Conservation (phyloP, 2,329 filamentous ascomycete species). For the Colletotrichum scovillei region DNA sequence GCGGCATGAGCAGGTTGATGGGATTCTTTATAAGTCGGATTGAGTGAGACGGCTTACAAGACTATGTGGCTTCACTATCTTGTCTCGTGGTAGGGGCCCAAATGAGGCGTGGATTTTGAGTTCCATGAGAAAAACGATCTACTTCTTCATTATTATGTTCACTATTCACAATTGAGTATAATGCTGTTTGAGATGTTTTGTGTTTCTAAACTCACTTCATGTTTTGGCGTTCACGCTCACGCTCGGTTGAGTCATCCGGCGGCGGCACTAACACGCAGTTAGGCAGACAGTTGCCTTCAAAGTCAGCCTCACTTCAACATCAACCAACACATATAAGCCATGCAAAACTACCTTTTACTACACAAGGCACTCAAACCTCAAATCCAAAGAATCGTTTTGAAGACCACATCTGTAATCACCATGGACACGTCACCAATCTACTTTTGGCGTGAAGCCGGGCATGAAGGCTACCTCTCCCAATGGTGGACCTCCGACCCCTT, state of each 20-base stretch:
- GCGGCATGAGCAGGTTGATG: constrained; percentile 25
- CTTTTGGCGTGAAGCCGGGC: constrained; percentile 61
- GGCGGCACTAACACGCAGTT: not conserved
- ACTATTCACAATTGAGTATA: not conserved
- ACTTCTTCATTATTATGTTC: not conserved
- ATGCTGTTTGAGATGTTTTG: not conserved
- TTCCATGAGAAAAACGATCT: not conserved
- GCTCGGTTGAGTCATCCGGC: constrained; percentile 26
- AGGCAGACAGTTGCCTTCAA: constrained; percentile 11
- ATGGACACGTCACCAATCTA: constrained; percentile 44
- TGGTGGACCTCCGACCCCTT: constrained; percentile 60
- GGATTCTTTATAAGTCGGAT: not conserved
- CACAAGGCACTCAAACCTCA: not conserved
- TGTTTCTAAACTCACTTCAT: not conserved
- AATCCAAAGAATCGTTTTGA: not conserved
- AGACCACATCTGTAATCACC: no score
- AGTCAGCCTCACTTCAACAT: not conserved
- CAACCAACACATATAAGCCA: not conserved
- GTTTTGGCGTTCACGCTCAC: not conserved
- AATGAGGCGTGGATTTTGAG: not conserved
- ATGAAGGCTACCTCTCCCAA: constrained; percentile 69
- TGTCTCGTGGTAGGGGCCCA: not conserved
- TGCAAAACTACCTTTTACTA: no score
- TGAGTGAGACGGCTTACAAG: not conserved
- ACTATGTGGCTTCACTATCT: not conserved